Conservation (phyloP, 116 monocot genomes). For the Zostera marina region DNA sequence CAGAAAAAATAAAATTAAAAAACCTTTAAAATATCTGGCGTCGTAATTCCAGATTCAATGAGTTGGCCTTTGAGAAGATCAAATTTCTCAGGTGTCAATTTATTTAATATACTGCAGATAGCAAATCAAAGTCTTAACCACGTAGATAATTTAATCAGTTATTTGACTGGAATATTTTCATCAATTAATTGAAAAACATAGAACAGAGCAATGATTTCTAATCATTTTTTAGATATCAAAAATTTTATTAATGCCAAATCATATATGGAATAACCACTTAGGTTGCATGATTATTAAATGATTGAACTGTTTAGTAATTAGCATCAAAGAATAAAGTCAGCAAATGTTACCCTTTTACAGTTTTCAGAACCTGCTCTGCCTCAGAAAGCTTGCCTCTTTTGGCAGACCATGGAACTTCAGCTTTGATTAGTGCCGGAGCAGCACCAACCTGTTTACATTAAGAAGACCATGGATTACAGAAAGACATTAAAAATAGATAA, state of each 20-base stretch:
- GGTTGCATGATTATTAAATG: too few species aligned
- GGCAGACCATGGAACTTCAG: conserved; percentile 90
- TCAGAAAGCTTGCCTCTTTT: conserved; percentile 63
- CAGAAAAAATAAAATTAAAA: neutral
- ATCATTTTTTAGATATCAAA: neutral
- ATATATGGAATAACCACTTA: neutral
- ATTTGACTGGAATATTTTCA: neutral
- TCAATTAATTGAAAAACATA: neutral
- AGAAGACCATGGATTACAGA: conserved; percentile 2
- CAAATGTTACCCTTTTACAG: conserved; percentile 73
- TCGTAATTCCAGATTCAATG: conserved; percentile 77
- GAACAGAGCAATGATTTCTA: neutral
- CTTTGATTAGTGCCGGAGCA: conserved; percentile 49
- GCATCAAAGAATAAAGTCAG: neutral
- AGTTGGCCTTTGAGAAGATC: conserved; percentile 91
- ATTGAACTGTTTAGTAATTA: neutral
- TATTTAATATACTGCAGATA: conserved; percentile 74
- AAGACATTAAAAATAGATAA: neutral
- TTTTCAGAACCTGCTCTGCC: conserved; percentile 68
- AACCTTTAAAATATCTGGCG: conserved; percentile 76
- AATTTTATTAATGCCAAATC: neutral
- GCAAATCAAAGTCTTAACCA: conserved; percentile 6
- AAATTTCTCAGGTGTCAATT: conserved; percentile 94
- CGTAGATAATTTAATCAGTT: neutral
- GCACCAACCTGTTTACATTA: conserved; percentile 31